A percentile compares a stretch with the other conserved stretches of the same genome.
phyloP scores from a whole-genome alignment of 495 filamentous ascomycete species.

The Hypoxylon lienhwacheense region DNA sequence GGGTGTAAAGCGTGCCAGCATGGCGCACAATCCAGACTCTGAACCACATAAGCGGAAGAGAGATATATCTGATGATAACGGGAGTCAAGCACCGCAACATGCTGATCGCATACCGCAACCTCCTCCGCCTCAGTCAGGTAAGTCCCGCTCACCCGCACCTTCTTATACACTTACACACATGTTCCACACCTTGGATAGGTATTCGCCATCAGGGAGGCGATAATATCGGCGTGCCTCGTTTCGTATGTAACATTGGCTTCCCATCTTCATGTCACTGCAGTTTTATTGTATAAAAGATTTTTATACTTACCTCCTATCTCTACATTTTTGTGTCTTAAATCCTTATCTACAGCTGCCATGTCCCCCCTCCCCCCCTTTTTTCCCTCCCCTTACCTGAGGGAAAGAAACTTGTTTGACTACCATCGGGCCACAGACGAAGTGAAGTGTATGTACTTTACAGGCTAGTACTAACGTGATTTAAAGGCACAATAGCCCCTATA shows the following conservation, averaged over 20 bases:
- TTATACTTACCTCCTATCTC: background rate
- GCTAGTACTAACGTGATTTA: conserved; percentile 22
- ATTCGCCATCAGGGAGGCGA: conserved; percentile 7
- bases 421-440: no score
- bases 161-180: conserved; percentile 9
- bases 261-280: background rate
- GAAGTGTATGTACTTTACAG: background rate
- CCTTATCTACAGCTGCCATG: conserved; percentile 23
- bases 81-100: conserved; percentile 37
- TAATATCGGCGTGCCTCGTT: conserved; percentile 7
- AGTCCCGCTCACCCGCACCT: conserved; percentile 31
- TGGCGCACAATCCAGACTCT: conserved; percentile 39
- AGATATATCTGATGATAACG: conserved; percentile 44
- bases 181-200: conserved; percentile 24
- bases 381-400: no score
- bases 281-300: conserved; percentile 3
- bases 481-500: conserved; percentile 64
- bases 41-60: conserved; percentile 50
- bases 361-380: no score
- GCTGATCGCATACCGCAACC: conserved; percentile 49
- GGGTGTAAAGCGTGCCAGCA: conserved; percentile 30
- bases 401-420: background rate
- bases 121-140: conserved; percentile 49
- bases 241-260: conserved; percentile 16
- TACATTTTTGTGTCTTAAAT: conserved; percentile 11